A percentile compares a stretch with the other conserved stretches of the same genome.
Evolutionary conservation across 495 filamentous ascomycete genomes (phyloP).

Genomic region (Astrothelium macrocarpum): DNA sequence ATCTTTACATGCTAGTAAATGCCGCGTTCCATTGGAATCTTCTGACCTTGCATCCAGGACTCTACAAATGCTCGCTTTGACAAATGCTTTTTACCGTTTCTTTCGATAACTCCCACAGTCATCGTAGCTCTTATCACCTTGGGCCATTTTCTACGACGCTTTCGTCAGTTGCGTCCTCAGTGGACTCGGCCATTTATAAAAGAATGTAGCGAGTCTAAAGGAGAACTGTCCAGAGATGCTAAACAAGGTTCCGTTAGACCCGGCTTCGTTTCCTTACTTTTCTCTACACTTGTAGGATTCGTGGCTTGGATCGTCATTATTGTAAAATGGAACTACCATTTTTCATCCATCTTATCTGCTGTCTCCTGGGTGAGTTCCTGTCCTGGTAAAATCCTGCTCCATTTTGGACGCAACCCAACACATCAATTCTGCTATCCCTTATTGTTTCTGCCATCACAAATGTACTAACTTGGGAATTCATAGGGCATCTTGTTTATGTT

Average conservation of each 20-base stretch:
- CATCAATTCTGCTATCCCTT: background rate
- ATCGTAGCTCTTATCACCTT: slow-evolving; percentile 12
- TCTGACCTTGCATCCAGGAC: slow-evolving; percentile 16
- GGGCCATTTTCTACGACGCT: slow-evolving; percentile 7
- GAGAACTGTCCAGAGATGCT: slow-evolving; percentile 8
- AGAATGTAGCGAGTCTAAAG: background rate
- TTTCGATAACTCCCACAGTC: slow-evolving; percentile 11
- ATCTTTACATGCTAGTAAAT: background rate
- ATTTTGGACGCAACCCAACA: background rate
- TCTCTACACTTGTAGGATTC: slow-evolving; percentile 4
- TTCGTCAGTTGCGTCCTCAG: slow-evolving; percentile 6
- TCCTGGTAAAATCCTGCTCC: background rate
- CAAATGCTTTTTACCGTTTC: slow-evolving; percentile 16
- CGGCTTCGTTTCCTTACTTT: slow-evolving; percentile 7
- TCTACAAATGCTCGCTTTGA: slow-evolving; percentile 15
- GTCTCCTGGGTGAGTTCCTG: slow-evolving; percentile 14
- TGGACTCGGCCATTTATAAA: slow-evolving; percentile 20
- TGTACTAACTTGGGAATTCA: background rate
- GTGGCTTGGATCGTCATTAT: slow-evolving; percentile 9
- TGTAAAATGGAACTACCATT: background rate
- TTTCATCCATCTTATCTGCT: slow-evolving; percentile 3
- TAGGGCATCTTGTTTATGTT: background rate
- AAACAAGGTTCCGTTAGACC: background rate
- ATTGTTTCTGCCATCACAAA: background rate
- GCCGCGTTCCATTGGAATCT: background rate